Evolutionary conservation across 768 basidiomycete genomes (phyloP).

Genomic region (Hygrocybe coccinea): DNA sequence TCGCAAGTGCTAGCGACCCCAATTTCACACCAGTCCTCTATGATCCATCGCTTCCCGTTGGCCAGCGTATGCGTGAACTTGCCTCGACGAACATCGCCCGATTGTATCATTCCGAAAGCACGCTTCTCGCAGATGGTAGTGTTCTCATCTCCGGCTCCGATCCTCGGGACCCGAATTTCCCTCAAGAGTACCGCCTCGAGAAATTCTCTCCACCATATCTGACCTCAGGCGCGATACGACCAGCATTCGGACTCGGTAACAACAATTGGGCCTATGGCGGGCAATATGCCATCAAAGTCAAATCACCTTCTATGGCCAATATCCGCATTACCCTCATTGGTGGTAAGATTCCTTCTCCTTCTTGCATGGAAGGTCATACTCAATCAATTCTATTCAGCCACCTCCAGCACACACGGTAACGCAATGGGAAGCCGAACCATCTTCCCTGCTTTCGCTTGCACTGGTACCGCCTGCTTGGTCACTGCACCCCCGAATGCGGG

Average conservation of each 20-base stretch:
- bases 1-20: slow-evolving; percentile 47
- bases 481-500: slow-evolving; percentile 66
- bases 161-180: slow-evolving; percentile 50
- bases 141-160: slow-evolving; percentile 42
- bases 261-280: slow-evolving; percentile 62
- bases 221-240: slow-evolving; percentile 55
- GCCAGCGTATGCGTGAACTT: slow-evolving; percentile 50
- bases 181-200: slow-evolving; percentile 72
- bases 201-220: slow-evolving; percentile 88
- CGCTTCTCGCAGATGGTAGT: slow-evolving; percentile 49
- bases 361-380: slow-evolving; percentile 17
- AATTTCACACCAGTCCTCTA: slow-evolving; percentile 50
- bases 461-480: slow-evolving; percentile 70
- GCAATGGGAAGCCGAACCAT: neutral
- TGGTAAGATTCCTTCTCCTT: slow-evolving; percentile 71
- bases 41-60: slow-evolving; percentile 44
- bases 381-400: neutral
- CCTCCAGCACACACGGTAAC: neutral
- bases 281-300: slow-evolving; percentile 46
- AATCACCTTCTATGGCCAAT: slow-evolving; percentile 36
- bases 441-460: slow-evolving; percentile 31
- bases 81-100: slow-evolving; percentile 51
- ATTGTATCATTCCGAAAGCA: slow-evolving; percentile 43
- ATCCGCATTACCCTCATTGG: slow-evolving; percentile 62
- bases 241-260: slow-evolving; percentile 50